These are phyloP conservation scores for Acacia confusa DNA, from an alignment of 306 rosid genomes.

Conservation along the genomic window DNA sequence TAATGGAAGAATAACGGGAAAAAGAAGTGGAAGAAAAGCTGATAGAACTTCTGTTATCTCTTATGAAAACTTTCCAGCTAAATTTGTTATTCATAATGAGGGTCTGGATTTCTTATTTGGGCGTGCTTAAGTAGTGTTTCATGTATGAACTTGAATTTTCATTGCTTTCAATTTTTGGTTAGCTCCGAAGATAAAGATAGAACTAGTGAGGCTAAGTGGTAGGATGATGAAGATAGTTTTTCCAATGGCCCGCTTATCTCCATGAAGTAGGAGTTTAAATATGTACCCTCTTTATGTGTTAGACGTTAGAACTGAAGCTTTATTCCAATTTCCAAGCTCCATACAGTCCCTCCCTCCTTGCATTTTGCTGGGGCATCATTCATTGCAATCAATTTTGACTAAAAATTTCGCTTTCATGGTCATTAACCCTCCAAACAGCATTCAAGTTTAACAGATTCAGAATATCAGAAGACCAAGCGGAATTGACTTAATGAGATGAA, in stretches of 20 bases:
- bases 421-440: neutral
- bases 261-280: neutral
- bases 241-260: neutral
- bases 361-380: neutral
- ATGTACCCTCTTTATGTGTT: neutral
- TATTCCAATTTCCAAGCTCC: neutral
- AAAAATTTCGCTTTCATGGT: neutral
- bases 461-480: neutral
- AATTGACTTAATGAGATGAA: neutral
- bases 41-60: neutral
- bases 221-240: neutral
- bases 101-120: neutral
- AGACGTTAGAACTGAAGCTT: neutral
- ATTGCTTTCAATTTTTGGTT: neutral
- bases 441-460: neutral
- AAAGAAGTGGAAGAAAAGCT: neutral
- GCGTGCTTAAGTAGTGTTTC: neutral
- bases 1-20: neutral
- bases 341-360: neutral
- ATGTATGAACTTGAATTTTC: neutral
- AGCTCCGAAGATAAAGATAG: neutral
- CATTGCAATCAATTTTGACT: neutral
- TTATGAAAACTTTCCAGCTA: neutral
- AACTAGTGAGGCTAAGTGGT: neutral
- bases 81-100: neutral